Evolutionary conservation across 148 eudicot species (phyloP), one percentile per base, ranked within the genome.

Genomic region (Dianthus caryophyllus): DNA sequence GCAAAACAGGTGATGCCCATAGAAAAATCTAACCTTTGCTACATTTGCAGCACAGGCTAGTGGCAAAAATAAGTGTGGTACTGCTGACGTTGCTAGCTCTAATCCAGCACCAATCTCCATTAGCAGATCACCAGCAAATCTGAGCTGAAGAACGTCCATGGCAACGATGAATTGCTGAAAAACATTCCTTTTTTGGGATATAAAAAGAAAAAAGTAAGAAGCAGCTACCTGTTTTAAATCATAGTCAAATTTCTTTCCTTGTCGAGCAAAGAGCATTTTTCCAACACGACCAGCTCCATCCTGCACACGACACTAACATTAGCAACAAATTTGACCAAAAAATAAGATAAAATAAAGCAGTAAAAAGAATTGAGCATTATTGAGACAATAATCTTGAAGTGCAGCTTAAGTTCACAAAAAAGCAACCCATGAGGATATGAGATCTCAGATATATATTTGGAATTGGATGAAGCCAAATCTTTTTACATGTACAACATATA

Each of bases 281-380:
- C 99, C 99, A 29, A 94, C 83, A 65, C 99, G 84, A 20, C 99
- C 99, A 71, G 99, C 96, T 61, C 97, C 99, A 85, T 94, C 97
- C 99, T 94, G 66, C 71, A 72, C 36, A 72, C 25, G 27, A 41
- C 49, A 61, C 8, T 26, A 54, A 30, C 53, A 73, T 69, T 22
- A 67, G 41, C n/a, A 54, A 71, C 51, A 43, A 65, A 51, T 18
- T 67, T 14, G 15, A 30, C 8, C 2, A 22, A 31, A 21, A 47
- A 12, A 24, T 33, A 58, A 31, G 29, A 48, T 21, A 60, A 21
- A 26, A 39, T 10, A 44, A 54, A 49, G 62, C 30, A 21, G 15
- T 20, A 61, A 44, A 54, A 90, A 33, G 43, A 49, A 29, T 53
- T 16, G 58, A 53, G 22, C 31, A 33, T 1, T 17, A 31, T 5